Evolutionary conservation across 495 filamentous ascomycete species (phyloP).

Genomic region (Penicillium herquei): DNA sequence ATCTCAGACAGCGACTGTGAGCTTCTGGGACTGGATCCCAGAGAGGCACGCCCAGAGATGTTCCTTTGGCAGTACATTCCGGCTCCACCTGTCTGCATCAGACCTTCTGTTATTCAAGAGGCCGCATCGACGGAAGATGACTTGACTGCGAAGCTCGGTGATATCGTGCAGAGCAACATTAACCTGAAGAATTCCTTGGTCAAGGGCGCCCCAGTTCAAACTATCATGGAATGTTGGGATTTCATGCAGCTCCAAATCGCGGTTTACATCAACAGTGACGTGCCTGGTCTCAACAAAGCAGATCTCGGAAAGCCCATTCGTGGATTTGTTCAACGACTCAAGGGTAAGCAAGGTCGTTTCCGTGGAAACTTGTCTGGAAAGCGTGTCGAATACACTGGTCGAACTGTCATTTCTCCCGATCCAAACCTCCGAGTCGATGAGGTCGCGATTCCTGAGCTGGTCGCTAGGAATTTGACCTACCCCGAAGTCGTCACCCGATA

Average conservation of each 20-base stretch:
- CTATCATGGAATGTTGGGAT: conserved; percentile 98
- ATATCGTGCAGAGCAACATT: conserved; percentile 87
- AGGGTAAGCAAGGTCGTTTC: conserved; percentile 97
- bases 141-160: conserved; percentile 87
- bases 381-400: conserved; percentile 96
- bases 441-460: conserved; percentile 84
- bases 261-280: conserved; percentile 96
- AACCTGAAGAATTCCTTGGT: conserved; percentile 74
- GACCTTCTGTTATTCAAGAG: conserved; percentile 90
- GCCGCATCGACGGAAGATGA: conserved; percentile 92
- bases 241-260: conserved; percentile 92
- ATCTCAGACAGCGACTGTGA: conserved; percentile 87
- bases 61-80: conserved; percentile 97
- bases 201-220: conserved; percentile 78
- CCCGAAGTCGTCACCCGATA: conserved; percentile 80
- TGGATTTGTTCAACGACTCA: conserved; percentile 90
- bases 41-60: conserved; percentile 89
- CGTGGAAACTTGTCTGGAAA: conserved; percentile 96
- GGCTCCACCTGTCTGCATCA: conserved; percentile 87
- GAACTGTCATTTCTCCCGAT: conserved; percentile 96
- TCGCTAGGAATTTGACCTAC: conserved; percentile 93
- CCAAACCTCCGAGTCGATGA: conserved; percentile 92
- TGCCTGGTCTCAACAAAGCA: conserved; percentile 79
- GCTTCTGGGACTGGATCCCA: conserved; percentile 80
- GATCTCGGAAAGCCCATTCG: conserved; percentile 78